Evolutionary conservation across 805 yeast genomes (phyloP).

Genomic region (Saturnispora sanitii): DNA sequence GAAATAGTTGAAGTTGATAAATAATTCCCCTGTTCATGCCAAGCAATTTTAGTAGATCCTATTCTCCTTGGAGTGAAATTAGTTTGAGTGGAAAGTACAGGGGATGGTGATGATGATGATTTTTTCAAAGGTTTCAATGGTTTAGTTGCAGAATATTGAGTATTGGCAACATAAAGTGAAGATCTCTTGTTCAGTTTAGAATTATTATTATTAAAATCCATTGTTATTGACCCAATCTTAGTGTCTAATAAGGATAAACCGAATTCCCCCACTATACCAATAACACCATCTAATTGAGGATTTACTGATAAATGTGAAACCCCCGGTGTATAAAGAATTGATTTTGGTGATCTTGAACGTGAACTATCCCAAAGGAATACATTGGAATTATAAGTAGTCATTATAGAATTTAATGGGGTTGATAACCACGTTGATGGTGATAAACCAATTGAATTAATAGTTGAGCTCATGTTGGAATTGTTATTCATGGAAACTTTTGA

Average conservation of each 20-base stretch:
- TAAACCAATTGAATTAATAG: constrained; percentile 28
- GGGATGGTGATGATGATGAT: background rate
- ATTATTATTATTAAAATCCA: background rate
- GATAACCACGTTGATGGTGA: constrained; percentile 33
- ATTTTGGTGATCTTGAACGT: constrained; percentile 48
- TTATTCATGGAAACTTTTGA: constrained; percentile 11
- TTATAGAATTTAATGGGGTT: constrained; percentile 36
- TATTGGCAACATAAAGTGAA: constrained; percentile 6
- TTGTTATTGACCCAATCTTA: constrained; percentile 29
- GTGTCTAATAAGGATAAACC: constrained; percentile 72
- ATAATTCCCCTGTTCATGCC: constrained; percentile 54
- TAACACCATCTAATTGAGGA: constrained; percentile 36
- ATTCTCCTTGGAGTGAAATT: background rate
- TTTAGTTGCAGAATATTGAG: background rate
- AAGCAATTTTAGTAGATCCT: constrained; percentile 39
- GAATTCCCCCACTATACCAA: constrained; percentile 58
- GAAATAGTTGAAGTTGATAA: constrained; percentile 42
- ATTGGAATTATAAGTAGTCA: constrained; percentile 58
- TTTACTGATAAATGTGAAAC: constrained; percentile 42
- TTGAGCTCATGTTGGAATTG: constrained; percentile 15
- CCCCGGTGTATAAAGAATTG: constrained; percentile 44
- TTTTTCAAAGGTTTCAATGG: background rate
- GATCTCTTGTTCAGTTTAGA: constrained; percentile 20
- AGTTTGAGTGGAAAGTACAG: background rate
- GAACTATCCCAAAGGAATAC: constrained; percentile 70